Percentiles rank a stretch among this genome's conserved stretches.
These are phyloP conservation scores for Pythium brassicae DNA, from an alignment of 352 stramenopile genomes.

Conservation along the genomic window DNA sequence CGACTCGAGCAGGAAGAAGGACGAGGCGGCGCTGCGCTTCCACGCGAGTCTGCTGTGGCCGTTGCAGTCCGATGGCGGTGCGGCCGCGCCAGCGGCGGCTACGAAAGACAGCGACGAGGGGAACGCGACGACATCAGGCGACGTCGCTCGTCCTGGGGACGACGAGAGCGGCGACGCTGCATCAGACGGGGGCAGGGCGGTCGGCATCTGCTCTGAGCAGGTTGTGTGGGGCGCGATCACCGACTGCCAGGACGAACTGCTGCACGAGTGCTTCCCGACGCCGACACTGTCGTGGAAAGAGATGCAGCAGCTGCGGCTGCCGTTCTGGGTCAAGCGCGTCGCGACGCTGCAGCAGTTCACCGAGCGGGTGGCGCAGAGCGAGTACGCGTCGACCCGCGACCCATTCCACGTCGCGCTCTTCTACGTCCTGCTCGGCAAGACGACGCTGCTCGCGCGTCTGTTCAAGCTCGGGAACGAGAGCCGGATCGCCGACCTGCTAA, in stretches of 20 bases:
- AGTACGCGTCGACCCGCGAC: slow-evolving; percentile 71
- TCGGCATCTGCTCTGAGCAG: slow-evolving; percentile 74
- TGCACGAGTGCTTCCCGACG: slow-evolving; percentile 66
- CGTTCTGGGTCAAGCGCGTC: slow-evolving; percentile 74
- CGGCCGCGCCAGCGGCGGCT: neutral
- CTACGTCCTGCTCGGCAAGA: slow-evolving; percentile 85
- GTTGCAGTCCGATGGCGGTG: slow-evolving; percentile 16
- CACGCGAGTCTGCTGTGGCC: slow-evolving; percentile 67
- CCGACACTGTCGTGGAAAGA: slow-evolving; percentile 59
- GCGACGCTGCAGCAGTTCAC: slow-evolving; percentile 47
- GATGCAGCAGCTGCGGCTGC: slow-evolving; percentile 55
- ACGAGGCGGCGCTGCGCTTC: slow-evolving; percentile 70
- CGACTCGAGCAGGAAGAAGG: slow-evolving; percentile 48
- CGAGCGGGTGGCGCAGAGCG: slow-evolving; percentile 70
- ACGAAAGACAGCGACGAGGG: neutral
- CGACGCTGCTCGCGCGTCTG: slow-evolving; percentile 67
- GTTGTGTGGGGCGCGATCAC: slow-evolving; percentile 67
- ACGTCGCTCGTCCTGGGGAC: slow-evolving; percentile 1
- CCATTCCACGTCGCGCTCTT: slow-evolving; percentile 84
- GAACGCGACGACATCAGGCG: neutral
- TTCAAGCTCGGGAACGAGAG: slow-evolving; percentile 83
- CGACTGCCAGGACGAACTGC: slow-evolving; percentile 55
- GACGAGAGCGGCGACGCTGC: slow-evolving; percentile 1
- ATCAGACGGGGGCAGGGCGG: neutral
- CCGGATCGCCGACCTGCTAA: slow-evolving; percentile 73